Base-by-base conservation (phyloP, 305 asterid species). In the Euphrasia arctica region DNA sequence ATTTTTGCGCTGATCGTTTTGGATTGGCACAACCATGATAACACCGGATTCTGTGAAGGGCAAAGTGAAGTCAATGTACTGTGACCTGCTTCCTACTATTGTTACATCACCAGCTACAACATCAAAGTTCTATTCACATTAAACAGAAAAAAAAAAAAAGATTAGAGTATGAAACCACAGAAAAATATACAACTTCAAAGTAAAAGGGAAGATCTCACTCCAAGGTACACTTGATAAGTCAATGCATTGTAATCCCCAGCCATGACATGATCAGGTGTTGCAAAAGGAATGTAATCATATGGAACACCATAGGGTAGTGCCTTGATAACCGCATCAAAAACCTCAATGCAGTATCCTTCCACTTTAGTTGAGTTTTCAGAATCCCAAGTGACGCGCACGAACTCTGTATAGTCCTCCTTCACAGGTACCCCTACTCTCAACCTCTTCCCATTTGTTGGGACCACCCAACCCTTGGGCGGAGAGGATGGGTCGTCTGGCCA, bases 1-100 rank as follows among this genome's bases (percentile, higher is more conserved):
- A 3, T 75, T 75, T 55, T 71, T 80, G 11, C 77, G 75, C 25
- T 60, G 65, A 13, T 73, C 64, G 6, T 66, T 72, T 49, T 64
- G 58, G 13, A 75, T 49, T 5, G 82, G 87, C 42, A 80, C 95
- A 29, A 89, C 63, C 87, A 87, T 79, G 10, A 75, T 55, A 2
- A 85, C 68, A n/a, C 86, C 85, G 5, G 93, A 80, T 28, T 86
- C 85, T 15, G 86, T 70, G 54, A 57, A 87, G 15, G 97, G 93
- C 63, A 89, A 62, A 11, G 93, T 81, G 68, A 86, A 84, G 60
- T 89, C 95, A 0, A 80, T 87, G 48, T 68, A 81, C 29, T 45
- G 60, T 12, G 94, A 82, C 71, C 96, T 77, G 54, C 84, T 83
- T 13, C 86, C 79, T 15, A 79, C 13, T 12, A 84, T 84, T 0